Evolutionary conservation across 140 eudicot species (phyloP).

Genomic region (Senecio squalidus): DNA sequence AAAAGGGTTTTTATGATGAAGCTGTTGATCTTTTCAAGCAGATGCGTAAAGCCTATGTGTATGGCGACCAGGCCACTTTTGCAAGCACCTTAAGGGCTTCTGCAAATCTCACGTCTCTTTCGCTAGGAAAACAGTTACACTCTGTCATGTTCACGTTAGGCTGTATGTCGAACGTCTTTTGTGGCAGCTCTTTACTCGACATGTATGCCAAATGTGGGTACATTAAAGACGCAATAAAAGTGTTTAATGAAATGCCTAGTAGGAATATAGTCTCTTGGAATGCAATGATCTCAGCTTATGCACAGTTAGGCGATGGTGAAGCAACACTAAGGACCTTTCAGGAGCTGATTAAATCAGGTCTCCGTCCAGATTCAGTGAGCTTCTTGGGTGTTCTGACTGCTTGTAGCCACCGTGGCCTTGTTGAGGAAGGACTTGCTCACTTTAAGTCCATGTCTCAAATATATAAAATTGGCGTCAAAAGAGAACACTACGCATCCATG

Average conservation of each 20-base stretch:
- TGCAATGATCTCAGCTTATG: constrained; percentile 73
- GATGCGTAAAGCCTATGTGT: constrained; percentile 45
- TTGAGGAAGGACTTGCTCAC: constrained; percentile 47
- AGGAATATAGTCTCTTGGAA: constrained; percentile 78
- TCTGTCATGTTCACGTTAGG: constrained; percentile 46
- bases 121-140: constrained; percentile 74
- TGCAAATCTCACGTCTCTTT: constrained; percentile 61
- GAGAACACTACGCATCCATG: constrained; percentile 77
- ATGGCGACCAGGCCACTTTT: constrained; percentile 73
- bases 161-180: constrained; percentile 59
- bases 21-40: constrained; percentile 58
- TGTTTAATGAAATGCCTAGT: constrained; percentile 67
- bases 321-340: constrained; percentile 54
- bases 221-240: constrained; percentile 48
- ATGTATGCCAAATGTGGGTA: constrained; percentile 88
- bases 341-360: constrained; percentile 53
- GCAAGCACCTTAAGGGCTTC: constrained; percentile 69
- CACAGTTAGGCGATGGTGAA: constrained; percentile 72
- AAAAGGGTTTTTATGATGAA: constrained; percentile 58
- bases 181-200: constrained; percentile 69
- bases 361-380: constrained; percentile 64
- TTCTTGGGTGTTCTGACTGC: constrained; percentile 58
- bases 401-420: constrained; percentile 81
- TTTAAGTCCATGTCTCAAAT: constrained; percentile 49
- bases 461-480: constrained; percentile 36